Evolutionary conservation across 108 stramenopile genomes (phyloP).

Genomic region (Pinguiococcus pyrenoidosus): DNA sequence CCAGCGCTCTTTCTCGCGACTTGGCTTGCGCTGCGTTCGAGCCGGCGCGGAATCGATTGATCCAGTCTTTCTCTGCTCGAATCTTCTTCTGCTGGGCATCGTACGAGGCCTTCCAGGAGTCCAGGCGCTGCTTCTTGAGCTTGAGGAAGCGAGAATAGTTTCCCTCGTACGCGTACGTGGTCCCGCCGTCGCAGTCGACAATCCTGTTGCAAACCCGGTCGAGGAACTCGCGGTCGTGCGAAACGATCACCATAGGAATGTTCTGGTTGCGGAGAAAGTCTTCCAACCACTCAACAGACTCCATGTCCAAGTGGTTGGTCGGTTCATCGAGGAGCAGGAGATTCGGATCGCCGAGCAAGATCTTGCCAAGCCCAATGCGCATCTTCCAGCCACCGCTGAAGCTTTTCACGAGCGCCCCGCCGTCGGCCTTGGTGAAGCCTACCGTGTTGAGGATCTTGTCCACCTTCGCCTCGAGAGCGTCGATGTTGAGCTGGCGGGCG

Average conservation of each 20-base stretch:
- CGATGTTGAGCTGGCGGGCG: slow-evolving; percentile 40
- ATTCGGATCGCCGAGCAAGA: slow-evolving; percentile 77
- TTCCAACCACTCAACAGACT: slow-evolving; percentile 93
- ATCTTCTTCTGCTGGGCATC: slow-evolving; percentile 85
- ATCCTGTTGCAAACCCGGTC: slow-evolving; percentile 92
- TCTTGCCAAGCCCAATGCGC: slow-evolving; percentile 94
- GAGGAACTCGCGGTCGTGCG: slow-evolving; percentile 95
- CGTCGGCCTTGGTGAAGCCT: slow-evolving; percentile 78
- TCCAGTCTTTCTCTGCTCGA: slow-evolving; percentile 77
- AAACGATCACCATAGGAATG: slow-evolving; percentile 91
- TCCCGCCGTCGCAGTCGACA: slow-evolving; percentile 80
- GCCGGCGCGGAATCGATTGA: slow-evolving; percentile 33
- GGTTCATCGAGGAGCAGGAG: slow-evolving; percentile 78
- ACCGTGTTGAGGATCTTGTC: slow-evolving; percentile 83
- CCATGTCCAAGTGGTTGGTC: slow-evolving; percentile 67
- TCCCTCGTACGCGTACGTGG: slow-evolving; percentile 73
- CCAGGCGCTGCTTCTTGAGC: slow-evolving; percentile 65
- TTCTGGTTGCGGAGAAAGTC: slow-evolving; percentile 74
- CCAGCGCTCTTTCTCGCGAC: slow-evolving; percentile 23
- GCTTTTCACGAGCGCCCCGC: slow-evolving; percentile 60
- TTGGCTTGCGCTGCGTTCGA: slow-evolving; percentile 30
- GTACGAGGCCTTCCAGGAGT: slow-evolving; percentile 81
- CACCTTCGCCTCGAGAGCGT: slow-evolving; percentile 59
- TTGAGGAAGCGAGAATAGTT: slow-evolving; percentile 85
- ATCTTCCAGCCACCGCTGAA: slow-evolving; percentile 97